phyloP scores from a whole-genome alignment of 352 stramenopile genomes.

The Phytopythium aichiense region DNA sequence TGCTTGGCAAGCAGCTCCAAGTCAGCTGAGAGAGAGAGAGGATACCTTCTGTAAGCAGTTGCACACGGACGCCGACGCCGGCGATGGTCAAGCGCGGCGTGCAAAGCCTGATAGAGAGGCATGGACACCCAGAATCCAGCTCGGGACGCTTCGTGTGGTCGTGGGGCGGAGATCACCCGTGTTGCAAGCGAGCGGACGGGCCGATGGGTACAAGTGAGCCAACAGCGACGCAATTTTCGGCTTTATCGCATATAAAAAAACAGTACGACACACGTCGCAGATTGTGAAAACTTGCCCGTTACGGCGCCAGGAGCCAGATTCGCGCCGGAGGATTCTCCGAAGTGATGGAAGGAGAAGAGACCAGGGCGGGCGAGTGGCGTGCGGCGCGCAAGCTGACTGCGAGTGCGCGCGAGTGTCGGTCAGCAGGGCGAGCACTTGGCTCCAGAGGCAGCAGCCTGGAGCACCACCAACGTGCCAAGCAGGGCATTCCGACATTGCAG shows the following conservation, averaged over 20 bases:
- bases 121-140: neutral
- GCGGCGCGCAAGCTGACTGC: too few relatives aligned
- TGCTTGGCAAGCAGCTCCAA: neutral
- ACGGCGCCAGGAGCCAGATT: neutral
- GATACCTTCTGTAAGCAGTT: neutral
- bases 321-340: neutral
- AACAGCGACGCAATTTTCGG: neutral
- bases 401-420: too few relatives aligned
- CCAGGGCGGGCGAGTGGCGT: neutral
- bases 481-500: too few relatives aligned
- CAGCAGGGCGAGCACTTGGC: too few relatives aligned
- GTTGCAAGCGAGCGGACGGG: neutral
- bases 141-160: neutral
- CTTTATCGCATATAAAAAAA: neutral
- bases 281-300: neutral
- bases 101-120: neutral
- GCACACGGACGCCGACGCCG: neutral
- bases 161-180: neutral
- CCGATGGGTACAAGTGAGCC: neutral
- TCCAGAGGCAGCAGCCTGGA: too few relatives aligned
- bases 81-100: neutral
- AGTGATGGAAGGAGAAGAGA: neutral
- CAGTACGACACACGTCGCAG: neutral
- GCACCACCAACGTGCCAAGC: too few relatives aligned
- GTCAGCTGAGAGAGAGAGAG: neutral